Conservation (phyloP, 1,284 basidiomycete species). For the Cutaneotrichosporon dermatis region DNA sequence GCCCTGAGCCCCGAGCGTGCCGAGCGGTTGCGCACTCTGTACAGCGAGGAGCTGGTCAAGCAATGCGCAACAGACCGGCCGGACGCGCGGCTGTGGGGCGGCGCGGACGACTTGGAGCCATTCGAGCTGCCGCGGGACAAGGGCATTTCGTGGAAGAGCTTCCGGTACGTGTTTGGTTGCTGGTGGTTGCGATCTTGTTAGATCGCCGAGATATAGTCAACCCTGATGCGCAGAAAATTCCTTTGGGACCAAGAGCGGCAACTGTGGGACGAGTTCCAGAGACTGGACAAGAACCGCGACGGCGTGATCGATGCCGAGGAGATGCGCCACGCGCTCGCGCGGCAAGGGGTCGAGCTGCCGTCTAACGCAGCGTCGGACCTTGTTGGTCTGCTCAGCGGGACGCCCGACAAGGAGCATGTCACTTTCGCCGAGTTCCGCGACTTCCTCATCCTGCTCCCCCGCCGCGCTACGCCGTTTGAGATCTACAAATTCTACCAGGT, state of each 20-base stretch:
- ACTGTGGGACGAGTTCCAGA: constrained; percentile 82
- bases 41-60: constrained; percentile 70
- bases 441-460: constrained; percentile 79
- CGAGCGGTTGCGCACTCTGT: constrained; percentile 62
- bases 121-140: constrained; percentile 28
- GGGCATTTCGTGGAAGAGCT: constrained; percentile 68
- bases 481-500: constrained; percentile 77
- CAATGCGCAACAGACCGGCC: constrained; percentile 52
- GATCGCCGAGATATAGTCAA: no score
- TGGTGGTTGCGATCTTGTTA: no score
- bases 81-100: constrained; percentile 50
- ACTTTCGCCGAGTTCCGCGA: constrained; percentile 83
- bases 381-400: constrained; percentile 61
- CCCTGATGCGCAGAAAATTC: constrained; percentile 18
- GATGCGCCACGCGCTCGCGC: constrained; percentile 62
- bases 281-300: constrained; percentile 80
- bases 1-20: constrained; percentile 64
- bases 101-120: constrained; percentile 51
- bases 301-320: constrained; percentile 72
- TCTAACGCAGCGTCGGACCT: constrained; percentile 68
- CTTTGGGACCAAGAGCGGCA: constrained; percentile 55
- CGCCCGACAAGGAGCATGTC: constrained; percentile 55
- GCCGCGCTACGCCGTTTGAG: constrained; percentile 72
- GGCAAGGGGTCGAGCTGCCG: constrained; percentile 68
- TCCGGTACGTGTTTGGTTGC: constrained; percentile 50